Evolutionary conservation across 805 yeast genomes (phyloP), one percentile per base, ranked within the genome.

Genomic region (Lachancea nothofagi): DNA sequence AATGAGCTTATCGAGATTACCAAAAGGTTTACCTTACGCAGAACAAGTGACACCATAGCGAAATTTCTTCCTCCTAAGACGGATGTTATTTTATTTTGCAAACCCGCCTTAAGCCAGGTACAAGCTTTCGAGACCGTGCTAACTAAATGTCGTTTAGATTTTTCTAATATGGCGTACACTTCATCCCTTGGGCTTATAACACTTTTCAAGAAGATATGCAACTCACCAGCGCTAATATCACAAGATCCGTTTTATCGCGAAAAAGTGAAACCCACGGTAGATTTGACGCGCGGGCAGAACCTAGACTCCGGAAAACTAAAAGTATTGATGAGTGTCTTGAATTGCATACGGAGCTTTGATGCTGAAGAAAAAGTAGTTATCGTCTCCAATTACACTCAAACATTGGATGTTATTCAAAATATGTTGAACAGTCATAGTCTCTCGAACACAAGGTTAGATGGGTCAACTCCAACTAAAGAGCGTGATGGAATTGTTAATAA

Each of bases 361-460:
- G 41, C 49, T 18, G 64, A 69, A 5, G 97, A 90, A 53, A 90
- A 89, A 55, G 77, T 82, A 2, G 96, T 90, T 1, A 61, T 90
- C 19, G 83, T 89, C 1, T 88, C 96, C 0, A 87, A 90, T 46
- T 89, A 79, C 46, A 90, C 97, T 0, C 82, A 84, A 51, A 87
- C 96, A 0, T 67, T 90, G 24, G 95, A 90, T 54, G 60, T 93
- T 4, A 62, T 89, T 13, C 87, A 86, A 53, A 59, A 62, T 4
- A 49, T 82, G 3, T 53, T 88, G 30, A 59, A 59, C 5, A 69
- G 74, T 9, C 53, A 74, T 20, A 70, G 73, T 32, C 50, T 80
- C 45, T 54, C 74, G 1, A 82, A 69, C 53, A 59, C 70, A 5
- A 66, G 97, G 31, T 61, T 93, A 5, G 98, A 93, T 62, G 98